Evolutionary conservation across 257 asterid species (phyloP), one percentile per base, ranked within the genome.

Genomic region (Plantago major): DNA sequence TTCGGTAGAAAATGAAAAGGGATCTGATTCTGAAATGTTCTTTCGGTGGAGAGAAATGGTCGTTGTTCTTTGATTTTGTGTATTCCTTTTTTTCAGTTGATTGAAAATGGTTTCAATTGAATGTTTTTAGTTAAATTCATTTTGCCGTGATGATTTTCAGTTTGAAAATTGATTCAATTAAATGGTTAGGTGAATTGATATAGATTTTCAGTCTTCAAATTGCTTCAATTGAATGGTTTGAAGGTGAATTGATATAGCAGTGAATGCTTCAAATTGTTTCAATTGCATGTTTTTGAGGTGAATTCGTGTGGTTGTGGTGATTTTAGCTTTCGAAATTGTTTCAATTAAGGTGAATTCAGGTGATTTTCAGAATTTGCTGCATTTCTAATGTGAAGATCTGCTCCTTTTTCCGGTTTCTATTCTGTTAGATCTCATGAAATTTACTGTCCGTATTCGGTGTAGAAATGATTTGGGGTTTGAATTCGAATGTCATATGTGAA

Each of bases 1-100:
- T 62, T 70, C 70, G 64, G 33, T 53, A 28, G 37, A 65, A 55
- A 64, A 77, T 63, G 69, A 19, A 53, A 15, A 40, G 53, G 58
- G 55, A 64, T 67, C 74, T 54, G 22, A 26, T 30, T 66, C 53
- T 59, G 37, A 51, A 55, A 7, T 22, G 7, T n/a, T n/a, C n/a
- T n/a, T n/a, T n/a, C n/a, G n/a, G n/a, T n/a, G n/a, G n/a, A n/a
- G n/a, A n/a, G n/a, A n/a, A n/a, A n/a, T n/a, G n/a, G n/a, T n/a
- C n/a, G n/a, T n/a, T n/a, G n/a, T n/a, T n/a, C n/a, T n/a, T n/a
- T n/a, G n/a, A n/a, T n/a, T n/a, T n/a, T n/a, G n/a, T n/a, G n/a
- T n/a, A n/a, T n/a, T n/a, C n/a, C n/a, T n/a, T 22, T 22, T 22
- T 30, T 10, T 17, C 17, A 48, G 10, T 13, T n/a, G n/a, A 22